Evolutionary conservation across 1,139 yeast species (phyloP), one percentile per base, ranked within the genome.

Genomic region (Scheffersomyces illinoinensis): DNA sequence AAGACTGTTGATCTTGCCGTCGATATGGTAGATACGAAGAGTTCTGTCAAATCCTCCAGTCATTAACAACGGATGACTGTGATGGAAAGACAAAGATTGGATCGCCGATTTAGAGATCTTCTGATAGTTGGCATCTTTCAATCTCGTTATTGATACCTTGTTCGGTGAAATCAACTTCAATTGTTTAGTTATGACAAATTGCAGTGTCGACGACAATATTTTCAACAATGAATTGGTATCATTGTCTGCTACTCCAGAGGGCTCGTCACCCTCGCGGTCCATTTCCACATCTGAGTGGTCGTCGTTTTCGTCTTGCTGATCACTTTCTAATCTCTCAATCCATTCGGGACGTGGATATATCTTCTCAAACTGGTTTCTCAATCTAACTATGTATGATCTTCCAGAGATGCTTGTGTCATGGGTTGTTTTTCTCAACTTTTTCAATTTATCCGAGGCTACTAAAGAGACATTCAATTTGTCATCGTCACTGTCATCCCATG

Each of bases 11-110:
- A 77, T 72, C 70, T 90, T 91, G n/a, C 98, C 98, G 71, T 95
- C 99, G 59, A 93, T 86, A 69, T 95, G 97, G 72, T 88, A 95
- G 33, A 96, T 79, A 67, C 99, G 81, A 59, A 95, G 73, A 0
- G 98, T 90, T 67, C 92, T 85, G 71, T 96, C 99, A 70, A 89
- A 93, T 26, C 99, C 99, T 61, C 96, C 96, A 0, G 97, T 90
- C 60, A 95, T 76, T 54, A 95, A 76, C 52, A 96, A 76, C 39
- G 99, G 97, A 68, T 91, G 96, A 7, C 84, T 78, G 14, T 91
- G 91, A 72, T 96, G 99, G 83, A 95, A 95, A 14, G 90, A 82
- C 55, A 96, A 70, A 0, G 95, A 79, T 74, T 93, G 98, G 26
- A 96, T 85, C 0, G 93, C 97, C 0, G 97, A 83, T 64, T 84